These are phyloP conservation scores for Euphorbia schlechtendalii DNA, from an alignment of 441 rosid species.

Conservation along the genomic window DNA sequence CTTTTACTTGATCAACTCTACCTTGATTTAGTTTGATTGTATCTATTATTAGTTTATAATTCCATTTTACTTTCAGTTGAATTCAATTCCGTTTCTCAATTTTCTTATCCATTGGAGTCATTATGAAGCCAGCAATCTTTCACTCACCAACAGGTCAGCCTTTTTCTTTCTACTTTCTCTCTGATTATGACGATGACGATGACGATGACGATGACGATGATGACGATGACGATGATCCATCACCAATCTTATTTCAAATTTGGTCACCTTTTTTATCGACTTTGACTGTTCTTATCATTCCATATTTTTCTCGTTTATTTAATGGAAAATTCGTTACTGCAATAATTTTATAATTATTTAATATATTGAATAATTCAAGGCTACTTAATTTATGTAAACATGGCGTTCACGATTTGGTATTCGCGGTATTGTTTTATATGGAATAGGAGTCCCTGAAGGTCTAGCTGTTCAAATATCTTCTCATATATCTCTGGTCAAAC, in stretches of 20 bases:
- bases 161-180: background rate
- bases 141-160: conserved; percentile 1
- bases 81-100: background rate
- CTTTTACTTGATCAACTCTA: background rate
- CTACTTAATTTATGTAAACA: background rate
- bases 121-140: conserved; percentile 3
- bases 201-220: too few species aligned
- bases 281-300: background rate
- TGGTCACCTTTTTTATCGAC: background rate
- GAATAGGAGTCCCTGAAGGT: conserved; percentile 2
- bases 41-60: background rate
- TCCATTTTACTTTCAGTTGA: background rate
- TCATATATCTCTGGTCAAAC: conserved; percentile 7
- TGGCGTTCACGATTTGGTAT: background rate
- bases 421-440: background rate
- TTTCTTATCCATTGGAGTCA: background rate
- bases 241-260: background rate
- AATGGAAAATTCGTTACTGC: background rate
- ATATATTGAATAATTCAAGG: too few species aligned
- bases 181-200: background rate
- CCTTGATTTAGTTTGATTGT: background rate
- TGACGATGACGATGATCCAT: background rate
- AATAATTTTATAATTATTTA: too few species aligned
- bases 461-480: background rate
- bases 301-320: background rate